These are phyloP conservation scores for Emmonsiellopsis sp. DNA, from an alignment of 2,329 filamentous ascomycete genomes.

Conservation along the genomic window DNA sequence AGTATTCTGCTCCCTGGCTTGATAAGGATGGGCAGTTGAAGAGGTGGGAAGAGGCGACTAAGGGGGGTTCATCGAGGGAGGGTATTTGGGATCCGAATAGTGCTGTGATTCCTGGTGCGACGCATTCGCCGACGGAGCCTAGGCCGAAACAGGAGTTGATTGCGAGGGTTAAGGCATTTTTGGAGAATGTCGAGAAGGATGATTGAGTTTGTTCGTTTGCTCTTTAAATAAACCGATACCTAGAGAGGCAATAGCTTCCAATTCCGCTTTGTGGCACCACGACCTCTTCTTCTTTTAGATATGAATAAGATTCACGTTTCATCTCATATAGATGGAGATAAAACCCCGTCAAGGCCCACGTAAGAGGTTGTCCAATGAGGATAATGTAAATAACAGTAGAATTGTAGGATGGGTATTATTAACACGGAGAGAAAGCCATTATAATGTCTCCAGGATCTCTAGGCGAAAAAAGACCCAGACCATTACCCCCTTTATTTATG, in stretches of 20 bases:
- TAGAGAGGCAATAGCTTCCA: neutral
- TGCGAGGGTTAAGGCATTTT: constrained; percentile 26
- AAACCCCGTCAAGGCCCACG: too few relatives aligned
- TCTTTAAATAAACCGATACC: neutral
- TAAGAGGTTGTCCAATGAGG: neutral
- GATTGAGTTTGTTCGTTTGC: neutral
- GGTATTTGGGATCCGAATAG: constrained; percentile 41
- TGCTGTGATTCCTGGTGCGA: constrained; percentile 40
- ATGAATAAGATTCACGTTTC: too few relatives aligned
- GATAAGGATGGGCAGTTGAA: constrained; percentile 36
- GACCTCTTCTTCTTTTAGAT: too few relatives aligned
- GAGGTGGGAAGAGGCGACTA: constrained; percentile 35
- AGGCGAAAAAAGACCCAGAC: neutral
- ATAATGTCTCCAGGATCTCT: neutral
- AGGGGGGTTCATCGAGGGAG: constrained; percentile 21
- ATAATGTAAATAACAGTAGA: neutral
- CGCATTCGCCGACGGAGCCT: constrained; percentile 41
- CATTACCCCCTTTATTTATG: neutral
- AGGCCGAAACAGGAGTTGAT: constrained; percentile 29
- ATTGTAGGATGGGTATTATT: constrained; percentile 1
- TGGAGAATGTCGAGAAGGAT: constrained; percentile 19
- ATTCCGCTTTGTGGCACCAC: too few relatives aligned
- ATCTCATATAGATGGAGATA: too few relatives aligned
- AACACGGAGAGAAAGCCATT: neutral
- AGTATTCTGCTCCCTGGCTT: constrained; percentile 35